These are phyloP conservation scores for Rhizophora apiculata DNA, from an alignment of 345 rosid species.

Conservation along the genomic window DNA sequence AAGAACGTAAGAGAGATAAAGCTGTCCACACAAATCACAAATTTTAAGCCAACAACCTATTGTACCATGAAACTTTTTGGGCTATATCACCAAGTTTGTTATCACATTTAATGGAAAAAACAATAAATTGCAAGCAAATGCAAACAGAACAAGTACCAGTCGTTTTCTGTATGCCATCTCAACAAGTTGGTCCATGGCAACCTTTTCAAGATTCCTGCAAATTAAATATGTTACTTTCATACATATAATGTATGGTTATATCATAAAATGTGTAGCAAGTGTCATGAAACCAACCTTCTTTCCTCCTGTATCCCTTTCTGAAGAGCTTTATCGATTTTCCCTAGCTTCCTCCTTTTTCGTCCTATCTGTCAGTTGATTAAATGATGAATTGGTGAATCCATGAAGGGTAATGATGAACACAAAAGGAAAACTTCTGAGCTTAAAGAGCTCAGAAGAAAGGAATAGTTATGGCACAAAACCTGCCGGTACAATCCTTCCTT, in stretches of 20 bases:
- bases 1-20: too few relatives aligned
- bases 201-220: slow-evolving; percentile 48
- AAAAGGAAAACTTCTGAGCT: not conserved
- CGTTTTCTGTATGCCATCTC: slow-evolving; percentile 53
- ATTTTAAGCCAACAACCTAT: too few relatives aligned
- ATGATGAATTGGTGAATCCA: not conserved
- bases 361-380: slow-evolving; percentile 47
- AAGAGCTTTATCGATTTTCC: slow-evolving; percentile 54
- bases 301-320: slow-evolving; percentile 50
- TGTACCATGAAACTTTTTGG: too few relatives aligned
- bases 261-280: not conserved
- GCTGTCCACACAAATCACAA: too few relatives aligned
- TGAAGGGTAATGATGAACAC: too few relatives aligned
- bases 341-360: slow-evolving; percentile 56
- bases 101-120: too few relatives aligned
- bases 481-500: slow-evolving; percentile 65
- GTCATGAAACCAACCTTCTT: slow-evolving; percentile 46
- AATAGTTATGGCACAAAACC: slow-evolving; percentile 40
- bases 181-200: slow-evolving; percentile 55
- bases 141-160: slow-evolving; percentile 31
- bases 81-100: too few relatives aligned
- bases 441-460: not conserved
- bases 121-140: too few relatives aligned
- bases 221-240: not conserved
- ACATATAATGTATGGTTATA: not conserved